Conservation (phyloP, 2,329 filamentous ascomycete species). For the Aureobasidium mangrovei region DNA sequence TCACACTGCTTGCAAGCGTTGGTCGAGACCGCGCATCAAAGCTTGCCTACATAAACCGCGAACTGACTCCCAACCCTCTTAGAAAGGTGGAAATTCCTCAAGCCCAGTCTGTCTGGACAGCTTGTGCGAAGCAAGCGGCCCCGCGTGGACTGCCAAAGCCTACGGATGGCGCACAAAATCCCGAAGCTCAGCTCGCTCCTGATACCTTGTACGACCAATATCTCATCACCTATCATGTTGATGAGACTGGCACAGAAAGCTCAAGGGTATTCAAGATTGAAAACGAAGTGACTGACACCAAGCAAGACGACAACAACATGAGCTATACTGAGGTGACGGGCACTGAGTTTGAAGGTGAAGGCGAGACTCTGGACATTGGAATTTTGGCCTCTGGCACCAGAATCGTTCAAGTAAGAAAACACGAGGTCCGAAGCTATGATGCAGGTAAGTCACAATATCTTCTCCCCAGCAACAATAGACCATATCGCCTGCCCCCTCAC, state of each 20-base stretch:
- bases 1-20: constrained; percentile 48
- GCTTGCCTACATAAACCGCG: constrained; percentile 66
- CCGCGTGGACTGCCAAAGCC: constrained; percentile 34
- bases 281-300: constrained; percentile 51
- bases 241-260: constrained; percentile 59
- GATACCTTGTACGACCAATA: constrained; percentile 65
- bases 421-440: constrained; percentile 84
- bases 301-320: constrained; percentile 45
- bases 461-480: background rate
- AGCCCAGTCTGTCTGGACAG: constrained; percentile 71
- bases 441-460: constrained; percentile 52
- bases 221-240: constrained; percentile 68
- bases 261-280: constrained; percentile 62
- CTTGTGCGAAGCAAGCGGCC: constrained; percentile 33
- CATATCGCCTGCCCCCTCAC: constrained; percentile 5
- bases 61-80: constrained; percentile 64
- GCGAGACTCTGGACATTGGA: constrained; percentile 76
- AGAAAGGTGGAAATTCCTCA: constrained; percentile 64
- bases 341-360: constrained; percentile 87
- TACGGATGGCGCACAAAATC: constrained; percentile 36
- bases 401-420: constrained; percentile 79
- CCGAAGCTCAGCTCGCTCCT: constrained; percentile 31
- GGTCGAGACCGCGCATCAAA: constrained; percentile 60
- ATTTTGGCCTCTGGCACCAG: constrained; percentile 71
- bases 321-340: constrained; percentile 50